Evolutionary conservation across 345 rosid species (phyloP).

Genomic region (Brassica incana): DNA sequence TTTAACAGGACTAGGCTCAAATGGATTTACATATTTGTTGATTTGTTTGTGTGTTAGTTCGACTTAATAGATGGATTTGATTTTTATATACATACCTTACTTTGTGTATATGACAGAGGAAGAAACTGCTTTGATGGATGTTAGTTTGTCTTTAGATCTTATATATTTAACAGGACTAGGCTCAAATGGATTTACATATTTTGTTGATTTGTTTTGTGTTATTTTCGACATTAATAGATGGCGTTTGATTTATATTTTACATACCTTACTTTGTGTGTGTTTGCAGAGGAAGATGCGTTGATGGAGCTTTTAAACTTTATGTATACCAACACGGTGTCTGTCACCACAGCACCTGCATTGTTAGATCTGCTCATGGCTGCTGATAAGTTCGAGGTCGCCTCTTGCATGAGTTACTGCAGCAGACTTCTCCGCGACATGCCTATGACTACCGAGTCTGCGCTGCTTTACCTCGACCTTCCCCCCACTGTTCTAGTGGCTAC

Average conservation of each 20-base stretch:
- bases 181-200: background rate
- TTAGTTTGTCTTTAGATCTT: background rate
- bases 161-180: background rate
- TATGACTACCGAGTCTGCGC: constrained; percentile 91
- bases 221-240: background rate
- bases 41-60: background rate
- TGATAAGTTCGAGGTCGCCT: constrained; percentile 95
- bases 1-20: background rate
- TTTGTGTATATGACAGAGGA: constrained; percentile 61
- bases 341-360: constrained; percentile 74
- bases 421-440: constrained; percentile 64
- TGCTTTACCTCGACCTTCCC: constrained; percentile 95
- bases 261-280: constrained; percentile 3
- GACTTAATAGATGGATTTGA: background rate
- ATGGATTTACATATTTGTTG: background rate
- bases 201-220: background rate
- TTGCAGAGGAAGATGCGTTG: constrained; percentile 90
- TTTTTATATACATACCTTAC: background rate
- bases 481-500: constrained; percentile 89
- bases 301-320: constrained; percentile 96
- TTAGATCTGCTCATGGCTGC: constrained; percentile 98
- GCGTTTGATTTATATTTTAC: constrained; percentile 7
- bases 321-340: constrained; percentile 76
- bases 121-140: constrained; percentile 74
- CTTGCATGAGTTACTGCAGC: constrained; percentile 97